Base-by-base conservation (phyloP, 306 rosid species). In the Castanea mollissima region DNA sequence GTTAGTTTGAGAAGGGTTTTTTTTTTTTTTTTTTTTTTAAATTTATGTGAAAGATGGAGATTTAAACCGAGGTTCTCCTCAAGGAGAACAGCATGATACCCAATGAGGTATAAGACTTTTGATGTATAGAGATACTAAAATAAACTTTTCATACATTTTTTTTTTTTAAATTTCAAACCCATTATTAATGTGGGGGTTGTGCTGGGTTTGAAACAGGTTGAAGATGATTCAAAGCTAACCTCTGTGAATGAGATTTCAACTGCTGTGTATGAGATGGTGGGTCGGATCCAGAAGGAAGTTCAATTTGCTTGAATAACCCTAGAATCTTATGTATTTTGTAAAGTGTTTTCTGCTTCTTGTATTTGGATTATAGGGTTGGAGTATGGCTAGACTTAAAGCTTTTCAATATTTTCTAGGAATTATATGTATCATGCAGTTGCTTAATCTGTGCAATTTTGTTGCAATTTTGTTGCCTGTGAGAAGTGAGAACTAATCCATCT, bases 231-330 rank as follows among this genome's bases (percentile, higher is more conserved):
- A 73, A 49, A 73, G 67, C 67, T 76, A 21, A 83, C 63, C 55
- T 76, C 89, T 13, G 81, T 55, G 80, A 79, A 83, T 80, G 89
- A 83, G 75, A 86, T 86, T 86, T 80, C 89, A 41, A 76, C 89
- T 51, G 81, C 85, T 71, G 89, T 86, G 55, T 58, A 79, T 77
- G 79, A 86, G 62, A 79, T 86, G 86, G 74, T 86, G 57, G 78
- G 79, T 52, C 67, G 89, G 80, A 83, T 86, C 73, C 86, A 83
- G 69, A 65, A 68, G 27, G 85, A 77, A 49, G 74, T 57, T n/a
- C 67, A 52, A 54, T 35, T 29, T 64, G 56, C 75, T 69, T 82
- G 58, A 78, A 69, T 68, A 46, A 19, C 44, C 41, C 29, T 49
- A 49, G 15, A 49, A 10, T 31, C 19, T 44, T 6, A 25, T 44